Evolutionary conservation across 139 green algal genomes (phyloP).

Genomic region (Coelastrella sp.): DNA sequence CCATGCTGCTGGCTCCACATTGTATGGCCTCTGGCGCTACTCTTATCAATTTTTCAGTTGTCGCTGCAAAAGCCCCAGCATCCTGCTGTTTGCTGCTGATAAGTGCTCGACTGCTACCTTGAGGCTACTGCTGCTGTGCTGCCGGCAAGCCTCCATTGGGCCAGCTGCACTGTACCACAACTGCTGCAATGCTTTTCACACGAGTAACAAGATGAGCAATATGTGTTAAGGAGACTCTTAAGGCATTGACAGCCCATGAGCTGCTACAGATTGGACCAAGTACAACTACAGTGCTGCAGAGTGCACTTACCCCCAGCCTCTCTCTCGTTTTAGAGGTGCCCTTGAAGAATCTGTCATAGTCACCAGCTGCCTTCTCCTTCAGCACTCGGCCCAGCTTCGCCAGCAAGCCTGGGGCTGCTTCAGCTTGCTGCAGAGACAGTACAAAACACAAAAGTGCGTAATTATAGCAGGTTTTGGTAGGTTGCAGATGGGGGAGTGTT

Average conservation of each 20-base stretch:
- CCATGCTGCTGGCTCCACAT: not conserved
- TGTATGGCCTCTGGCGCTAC: not conserved
- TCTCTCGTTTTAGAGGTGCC: conserved; percentile 94
- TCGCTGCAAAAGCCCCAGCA: not conserved
- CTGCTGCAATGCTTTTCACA: too few species aligned
- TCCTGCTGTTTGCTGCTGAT: too few species aligned
- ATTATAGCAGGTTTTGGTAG: not conserved
- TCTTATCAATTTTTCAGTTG: not conserved
- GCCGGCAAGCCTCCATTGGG: too few species aligned
- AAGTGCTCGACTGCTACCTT: too few species aligned
- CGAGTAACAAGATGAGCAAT: too few species aligned
- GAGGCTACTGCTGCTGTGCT: too few species aligned
- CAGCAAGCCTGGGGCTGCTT: conserved; percentile 49
- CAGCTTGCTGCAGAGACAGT: conserved; percentile 18
- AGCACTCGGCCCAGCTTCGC: conserved; percentile 87
- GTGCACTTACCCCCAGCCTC: conserved; percentile 80
- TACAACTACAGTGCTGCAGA: not conserved
- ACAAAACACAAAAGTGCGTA: not conserved
- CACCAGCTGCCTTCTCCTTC: conserved; percentile 91
- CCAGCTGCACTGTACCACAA: too few species aligned
- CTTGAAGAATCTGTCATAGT: conserved; percentile 89
- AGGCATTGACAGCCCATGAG: not conserved
- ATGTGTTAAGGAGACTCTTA: not conserved
- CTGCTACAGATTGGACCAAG: not conserved
- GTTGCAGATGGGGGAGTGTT: not conserved